Percentiles rank a stretch among this genome's conserved stretches.
Conservation (phyloP, 1,139 yeast species). For the Blastobotrys apis region DNA sequence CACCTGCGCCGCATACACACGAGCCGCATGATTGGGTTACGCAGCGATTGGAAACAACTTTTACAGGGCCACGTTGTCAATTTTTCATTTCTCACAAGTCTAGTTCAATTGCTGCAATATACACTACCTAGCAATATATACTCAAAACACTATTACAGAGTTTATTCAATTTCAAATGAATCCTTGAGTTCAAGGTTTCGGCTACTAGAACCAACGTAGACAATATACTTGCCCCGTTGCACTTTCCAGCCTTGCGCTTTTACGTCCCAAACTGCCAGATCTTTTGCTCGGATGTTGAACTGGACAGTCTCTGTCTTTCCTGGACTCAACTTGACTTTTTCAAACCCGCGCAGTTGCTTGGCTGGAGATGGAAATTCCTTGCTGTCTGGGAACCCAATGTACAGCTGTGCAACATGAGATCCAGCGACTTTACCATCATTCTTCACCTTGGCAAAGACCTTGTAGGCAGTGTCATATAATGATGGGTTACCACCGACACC, state of each 20-base stretch:
- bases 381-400: conserved; percentile 51
- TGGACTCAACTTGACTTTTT: conserved; percentile 49
- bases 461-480: conserved; percentile 44
- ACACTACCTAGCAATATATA: neutral
- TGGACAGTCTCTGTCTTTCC: conserved; percentile 40
- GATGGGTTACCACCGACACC: conserved; percentile 52
- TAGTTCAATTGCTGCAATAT: neutral
- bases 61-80: no score
- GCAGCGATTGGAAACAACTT: no score
- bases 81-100: no score
- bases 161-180: no score
- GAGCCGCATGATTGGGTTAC: no score
- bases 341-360: conserved; percentile 55
- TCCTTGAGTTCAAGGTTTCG: conserved; percentile 48
- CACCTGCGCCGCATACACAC: no score
- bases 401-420: conserved; percentile 56
- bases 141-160: no score
- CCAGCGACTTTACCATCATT: conserved; percentile 52
- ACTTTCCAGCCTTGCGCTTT: conserved; percentile 57
- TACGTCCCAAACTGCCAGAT: conserved; percentile 58
- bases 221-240: conserved; percentile 52
- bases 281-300: conserved; percentile 51
- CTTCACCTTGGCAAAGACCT: conserved; percentile 46
- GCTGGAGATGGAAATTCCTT: conserved; percentile 43
- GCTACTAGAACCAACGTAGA: conserved; percentile 52